These are phyloP conservation scores for Avena insularis DNA, from an alignment of 176 grass and related monocot species.

Conservation along the genomic window DNA sequence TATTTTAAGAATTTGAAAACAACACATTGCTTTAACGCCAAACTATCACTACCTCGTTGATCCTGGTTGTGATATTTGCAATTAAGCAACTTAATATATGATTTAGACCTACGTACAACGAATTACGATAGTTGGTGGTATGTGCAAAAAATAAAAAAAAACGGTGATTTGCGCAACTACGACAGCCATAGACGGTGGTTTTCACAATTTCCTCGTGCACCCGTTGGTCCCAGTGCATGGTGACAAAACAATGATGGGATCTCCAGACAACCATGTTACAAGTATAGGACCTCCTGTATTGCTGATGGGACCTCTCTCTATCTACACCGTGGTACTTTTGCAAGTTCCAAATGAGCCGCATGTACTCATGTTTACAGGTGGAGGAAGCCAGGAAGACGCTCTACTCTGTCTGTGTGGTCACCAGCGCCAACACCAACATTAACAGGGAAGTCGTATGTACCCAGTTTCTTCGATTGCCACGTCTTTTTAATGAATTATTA, in stretches of 20 bases:
- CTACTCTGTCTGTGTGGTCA: not conserved
- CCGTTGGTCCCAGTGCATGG: slow-evolving; percentile 9
- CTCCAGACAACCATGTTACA: slow-evolving; percentile 26
- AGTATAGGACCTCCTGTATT: slow-evolving; percentile 3
- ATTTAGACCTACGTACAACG: too few relatives aligned
- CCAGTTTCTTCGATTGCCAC: not conserved
- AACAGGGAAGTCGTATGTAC: not conserved
- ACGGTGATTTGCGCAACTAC: too few relatives aligned
- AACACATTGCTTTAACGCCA: too few relatives aligned
- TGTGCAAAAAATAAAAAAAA: too few relatives aligned
- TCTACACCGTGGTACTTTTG: not conserved
- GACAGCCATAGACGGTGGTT: too few relatives aligned
- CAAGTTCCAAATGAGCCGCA: slow-evolving; percentile 6
- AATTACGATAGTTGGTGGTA: too few relatives aligned
- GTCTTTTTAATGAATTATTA: too few relatives aligned
- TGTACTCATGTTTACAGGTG: slow-evolving; percentile 26
- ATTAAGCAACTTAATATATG: too few relatives aligned
- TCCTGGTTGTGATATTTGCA: too few relatives aligned
- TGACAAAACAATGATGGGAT: slow-evolving; percentile 47
- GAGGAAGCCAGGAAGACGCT: not conserved
- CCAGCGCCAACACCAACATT: not conserved
- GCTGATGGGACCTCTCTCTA: slow-evolving; percentile 36
- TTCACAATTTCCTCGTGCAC: not conserved
- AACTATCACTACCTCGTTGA: too few relatives aligned
- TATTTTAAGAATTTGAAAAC: too few relatives aligned